Conservation (phyloP, 164 flowering plant genomes). For the Dillenia turbinata region DNA sequence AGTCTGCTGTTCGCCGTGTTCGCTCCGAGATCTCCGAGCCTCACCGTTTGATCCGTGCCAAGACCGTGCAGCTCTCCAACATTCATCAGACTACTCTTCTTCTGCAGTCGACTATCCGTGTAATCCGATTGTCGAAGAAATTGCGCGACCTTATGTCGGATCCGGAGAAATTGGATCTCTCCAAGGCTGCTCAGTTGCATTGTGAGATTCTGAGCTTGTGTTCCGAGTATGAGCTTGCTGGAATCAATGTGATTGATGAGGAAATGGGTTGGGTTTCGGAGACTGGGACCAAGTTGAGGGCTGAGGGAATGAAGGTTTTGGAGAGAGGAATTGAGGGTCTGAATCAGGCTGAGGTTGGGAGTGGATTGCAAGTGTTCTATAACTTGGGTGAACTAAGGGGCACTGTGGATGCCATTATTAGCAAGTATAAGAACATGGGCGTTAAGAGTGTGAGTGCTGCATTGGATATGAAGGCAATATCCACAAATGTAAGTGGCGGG, state of each 20-base stretch:
- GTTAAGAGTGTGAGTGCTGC: conserved; percentile 70
- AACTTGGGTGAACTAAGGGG: conserved; percentile 76
- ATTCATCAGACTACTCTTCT: conserved; percentile 49
- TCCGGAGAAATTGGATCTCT: conserved; percentile 57
- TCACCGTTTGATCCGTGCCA: conserved; percentile 37
- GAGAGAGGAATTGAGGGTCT: conserved; percentile 86
- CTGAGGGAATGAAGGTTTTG: conserved; percentile 74
- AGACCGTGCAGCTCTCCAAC: conserved; percentile 64
- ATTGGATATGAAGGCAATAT: conserved; percentile 85
- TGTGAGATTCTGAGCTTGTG: conserved; percentile 58
- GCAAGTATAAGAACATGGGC: conserved; percentile 62
- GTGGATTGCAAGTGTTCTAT: conserved; percentile 92
- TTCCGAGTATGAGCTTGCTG: conserved; percentile 54
- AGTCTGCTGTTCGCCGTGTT: conserved; percentile 62
- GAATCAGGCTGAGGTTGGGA: conserved; percentile 96
- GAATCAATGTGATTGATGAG: conserved; percentile 60
- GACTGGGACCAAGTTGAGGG: conserved; percentile 47
- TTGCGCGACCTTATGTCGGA: conserved; percentile 54
- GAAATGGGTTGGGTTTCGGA: conserved; percentile 62
- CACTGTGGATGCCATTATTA: conserved; percentile 72
- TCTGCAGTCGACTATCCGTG: conserved; percentile 57
- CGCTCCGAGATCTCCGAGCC: conserved; percentile 91
- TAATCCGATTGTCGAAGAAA: conserved; percentile 57
- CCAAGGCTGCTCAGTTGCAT: conserved; percentile 86
- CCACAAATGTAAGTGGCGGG: conserved; percentile 35